Evolutionary conservation across 306 rosid species (phyloP).

Genomic region (Prunus kanzakura): DNA sequence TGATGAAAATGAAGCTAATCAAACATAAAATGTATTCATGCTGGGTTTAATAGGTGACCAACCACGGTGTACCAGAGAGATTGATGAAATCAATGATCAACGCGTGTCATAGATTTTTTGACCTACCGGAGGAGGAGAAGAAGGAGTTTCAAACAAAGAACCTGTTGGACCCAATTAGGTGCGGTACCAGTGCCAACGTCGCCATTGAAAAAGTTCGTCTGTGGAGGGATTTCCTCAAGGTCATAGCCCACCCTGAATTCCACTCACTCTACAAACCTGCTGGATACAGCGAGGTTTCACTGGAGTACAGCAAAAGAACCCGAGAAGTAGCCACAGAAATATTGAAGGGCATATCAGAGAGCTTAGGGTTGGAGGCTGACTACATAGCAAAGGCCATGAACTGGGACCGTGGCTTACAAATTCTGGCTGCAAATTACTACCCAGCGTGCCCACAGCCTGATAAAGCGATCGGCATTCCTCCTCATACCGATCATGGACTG

Average conservation of each 20-base stretch:
- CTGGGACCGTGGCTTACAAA: no score
- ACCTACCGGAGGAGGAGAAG: background rate
- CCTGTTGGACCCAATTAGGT: constrained; percentile 19
- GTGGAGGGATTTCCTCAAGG: constrained; percentile 58
- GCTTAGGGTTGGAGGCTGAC: background rate
- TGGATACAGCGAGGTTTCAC: constrained; percentile 33
- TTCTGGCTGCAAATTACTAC: background rate
- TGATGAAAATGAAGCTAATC: no score
- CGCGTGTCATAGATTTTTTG: background rate
- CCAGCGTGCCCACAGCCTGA: constrained; percentile 12
- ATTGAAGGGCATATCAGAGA: constrained; percentile 8
- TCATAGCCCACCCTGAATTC: constrained; percentile 41
- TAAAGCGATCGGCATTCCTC: constrained; percentile 4
- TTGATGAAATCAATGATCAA: constrained; percentile 31
- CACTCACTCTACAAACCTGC: constrained; percentile 45
- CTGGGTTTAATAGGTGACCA: constrained; percentile 18
- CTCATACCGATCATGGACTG: constrained; percentile 6
- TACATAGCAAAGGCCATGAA: no score
- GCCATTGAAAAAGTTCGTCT: constrained; percentile 31
- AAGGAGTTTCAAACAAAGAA: background rate
- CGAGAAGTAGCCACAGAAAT: constrained; percentile 29
- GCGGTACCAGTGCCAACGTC: constrained; percentile 45
- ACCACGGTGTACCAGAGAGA: constrained; percentile 29
- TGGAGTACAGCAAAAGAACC: constrained; percentile 37
- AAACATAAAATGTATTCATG: no score